Conservation (phyloP, 352 stramenopile genomes). For the Phytophthora nicotianae region DNA sequence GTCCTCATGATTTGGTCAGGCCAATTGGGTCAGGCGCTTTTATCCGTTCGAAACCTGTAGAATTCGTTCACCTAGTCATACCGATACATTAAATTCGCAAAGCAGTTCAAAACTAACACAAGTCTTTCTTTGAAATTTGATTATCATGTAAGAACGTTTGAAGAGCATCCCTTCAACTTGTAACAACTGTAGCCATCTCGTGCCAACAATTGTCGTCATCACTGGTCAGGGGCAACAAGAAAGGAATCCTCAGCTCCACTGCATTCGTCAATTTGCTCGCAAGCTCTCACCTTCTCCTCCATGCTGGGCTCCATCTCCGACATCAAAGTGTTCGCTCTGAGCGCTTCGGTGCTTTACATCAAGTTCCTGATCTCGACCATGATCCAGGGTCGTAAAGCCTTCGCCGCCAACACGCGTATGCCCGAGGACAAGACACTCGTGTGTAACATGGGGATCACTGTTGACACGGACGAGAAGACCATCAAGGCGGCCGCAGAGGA, state of each 20-base stretch:
- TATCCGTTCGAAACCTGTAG: slow-evolving; percentile 5
- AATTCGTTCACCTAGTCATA: not conserved
- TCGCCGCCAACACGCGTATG: slow-evolving; percentile 48
- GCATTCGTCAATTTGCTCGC: slow-evolving; percentile 25
- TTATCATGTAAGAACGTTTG: not conserved
- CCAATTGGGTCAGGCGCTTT: slow-evolving; percentile 1
- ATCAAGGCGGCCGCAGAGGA: slow-evolving; percentile 30
- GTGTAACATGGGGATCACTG: slow-evolving; percentile 26
- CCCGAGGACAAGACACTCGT: slow-evolving; percentile 49
- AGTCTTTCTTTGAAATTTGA: not conserved
- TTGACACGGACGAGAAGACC: slow-evolving; percentile 37
- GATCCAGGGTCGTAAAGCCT: slow-evolving; percentile 50
- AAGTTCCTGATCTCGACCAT: slow-evolving; percentile 62
- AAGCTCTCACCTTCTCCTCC: not conserved
- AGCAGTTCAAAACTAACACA: not conserved
- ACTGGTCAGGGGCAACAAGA: not conserved
- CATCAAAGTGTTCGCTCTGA: slow-evolving; percentile 45
- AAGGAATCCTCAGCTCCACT: not conserved
- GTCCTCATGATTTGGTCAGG: slow-evolving; percentile 7
- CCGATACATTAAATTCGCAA: no score
- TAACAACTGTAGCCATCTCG: not conserved
- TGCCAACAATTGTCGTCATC: not conserved
- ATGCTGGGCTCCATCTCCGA: slow-evolving; percentile 28
- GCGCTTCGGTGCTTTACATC: slow-evolving; percentile 57
- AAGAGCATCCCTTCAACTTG: slow-evolving; percentile 1